Conservation (phyloP, 208 protist genomes). For the Crithidia fasciculata region DNA sequence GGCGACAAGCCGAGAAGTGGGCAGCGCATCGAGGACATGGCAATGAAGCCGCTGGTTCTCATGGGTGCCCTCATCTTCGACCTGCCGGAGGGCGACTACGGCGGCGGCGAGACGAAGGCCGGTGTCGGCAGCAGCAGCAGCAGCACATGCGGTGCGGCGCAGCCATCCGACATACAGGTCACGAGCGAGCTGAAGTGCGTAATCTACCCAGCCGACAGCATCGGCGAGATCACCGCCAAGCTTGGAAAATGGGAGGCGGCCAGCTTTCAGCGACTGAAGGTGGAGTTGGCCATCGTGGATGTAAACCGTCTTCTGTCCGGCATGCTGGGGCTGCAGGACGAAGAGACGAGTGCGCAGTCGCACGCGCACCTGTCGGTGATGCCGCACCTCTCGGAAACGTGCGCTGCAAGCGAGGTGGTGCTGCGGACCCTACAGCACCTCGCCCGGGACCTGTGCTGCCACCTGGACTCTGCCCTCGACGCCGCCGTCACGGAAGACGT, state of each 20-base stretch:
- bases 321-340: conserved; percentile 58
- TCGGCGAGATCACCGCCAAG: conserved; percentile 73
- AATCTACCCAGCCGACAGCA: conserved; percentile 75
- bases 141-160: conserved; percentile 72
- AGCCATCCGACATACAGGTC: conserved; percentile 55
- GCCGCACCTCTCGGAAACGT: conserved; percentile 58
- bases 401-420: conserved; percentile 37
- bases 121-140: conserved; percentile 31
- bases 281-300: conserved; percentile 85
- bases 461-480: conserved; percentile 28
- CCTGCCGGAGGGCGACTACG: conserved; percentile 22
- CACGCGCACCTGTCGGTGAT: conserved; percentile 37
- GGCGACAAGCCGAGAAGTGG: conserved; percentile 45
- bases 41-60: conserved; percentile 89
- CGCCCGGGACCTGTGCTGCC: conserved; percentile 54
- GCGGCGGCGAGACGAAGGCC: too few species aligned
- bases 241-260: conserved; percentile 76
- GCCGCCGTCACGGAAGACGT: conserved; percentile 11
- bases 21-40: conserved; percentile 86
- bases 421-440: conserved; percentile 72
- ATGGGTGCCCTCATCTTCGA: conserved; percentile 83
- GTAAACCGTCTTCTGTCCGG: conserved; percentile 53
- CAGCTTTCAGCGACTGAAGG: conserved; percentile 76
- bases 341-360: conserved; percentile 9
- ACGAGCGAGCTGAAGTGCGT: conserved; percentile 71